These are phyloP conservation scores for Tricholoma flavovirens DNA, from an alignment of 768 basidiomycete species.

Conservation along the genomic window DNA sequence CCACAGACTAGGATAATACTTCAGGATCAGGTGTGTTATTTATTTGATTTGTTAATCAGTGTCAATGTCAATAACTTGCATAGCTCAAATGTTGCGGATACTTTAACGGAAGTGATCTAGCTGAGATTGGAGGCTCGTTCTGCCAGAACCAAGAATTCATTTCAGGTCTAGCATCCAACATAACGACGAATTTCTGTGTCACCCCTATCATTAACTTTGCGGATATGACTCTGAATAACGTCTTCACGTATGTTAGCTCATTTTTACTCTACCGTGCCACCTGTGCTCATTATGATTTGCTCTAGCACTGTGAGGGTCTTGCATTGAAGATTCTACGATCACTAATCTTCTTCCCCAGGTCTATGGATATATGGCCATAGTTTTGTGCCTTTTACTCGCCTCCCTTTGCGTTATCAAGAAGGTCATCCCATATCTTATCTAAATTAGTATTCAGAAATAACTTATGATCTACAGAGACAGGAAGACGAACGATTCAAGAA, in stretches of 20 bases:
- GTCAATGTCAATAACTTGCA: background rate
- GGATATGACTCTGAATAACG: constrained; percentile 69
- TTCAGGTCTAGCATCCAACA: constrained; percentile 32
- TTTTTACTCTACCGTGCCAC: background rate
- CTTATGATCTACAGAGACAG: constrained; percentile 46
- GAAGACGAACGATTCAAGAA: constrained; percentile 81
- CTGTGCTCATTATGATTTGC: constrained; percentile 5
- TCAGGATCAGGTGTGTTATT: constrained; percentile 62
- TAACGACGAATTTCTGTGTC: constrained; percentile 59
- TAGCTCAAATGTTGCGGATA: constrained; percentile 87
- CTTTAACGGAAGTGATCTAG: constrained; percentile 57
- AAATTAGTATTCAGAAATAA: background rate
- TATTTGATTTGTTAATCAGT: background rate
- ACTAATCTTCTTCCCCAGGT: constrained; percentile 32
- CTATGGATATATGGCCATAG: constrained; percentile 81
- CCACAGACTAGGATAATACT: constrained; percentile 45
- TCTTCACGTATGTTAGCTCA: constrained; percentile 68
- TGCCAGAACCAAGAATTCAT: constrained; percentile 44
- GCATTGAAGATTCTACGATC: background rate
- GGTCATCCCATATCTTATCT: constrained; percentile 29
- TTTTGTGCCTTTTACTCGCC: constrained; percentile 69
- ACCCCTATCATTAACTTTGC: constrained; percentile 60
- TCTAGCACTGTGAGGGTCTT: constrained; percentile 37
- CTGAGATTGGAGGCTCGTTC: constrained; percentile 56
- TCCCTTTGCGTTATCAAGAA: constrained; percentile 84